Percentiles rank a stretch among this genome's conserved stretches.
These are phyloP conservation scores for Maudiozyma turicensis DNA, from an alignment of 805 yeast genomes.

Conservation along the genomic window DNA sequence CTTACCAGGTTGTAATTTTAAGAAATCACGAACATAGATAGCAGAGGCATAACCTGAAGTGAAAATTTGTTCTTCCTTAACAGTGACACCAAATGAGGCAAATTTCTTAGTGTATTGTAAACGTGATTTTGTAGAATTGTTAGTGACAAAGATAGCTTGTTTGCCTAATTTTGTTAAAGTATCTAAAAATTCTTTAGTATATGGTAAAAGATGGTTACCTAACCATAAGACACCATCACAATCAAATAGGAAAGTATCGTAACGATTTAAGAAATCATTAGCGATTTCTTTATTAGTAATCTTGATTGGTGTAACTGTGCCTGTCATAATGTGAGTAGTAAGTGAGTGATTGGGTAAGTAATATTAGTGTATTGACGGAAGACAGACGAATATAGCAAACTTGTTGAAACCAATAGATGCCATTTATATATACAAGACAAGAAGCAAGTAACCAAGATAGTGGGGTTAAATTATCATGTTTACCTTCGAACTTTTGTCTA, in stretches of 20 bases:
- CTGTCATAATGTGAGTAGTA: conserved; percentile 3
- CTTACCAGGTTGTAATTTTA: conserved; percentile 59
- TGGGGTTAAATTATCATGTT: too few species aligned
- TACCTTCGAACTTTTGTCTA: too few species aligned
- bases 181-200: conserved; percentile 64
- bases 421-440: too few species aligned
- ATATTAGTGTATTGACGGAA: neutral
- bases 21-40: conserved; percentile 66
- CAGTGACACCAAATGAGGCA: conserved; percentile 39
- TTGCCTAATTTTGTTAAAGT: conserved; percentile 47
- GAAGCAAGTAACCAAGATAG: too few species aligned
- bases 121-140: conserved; percentile 89
- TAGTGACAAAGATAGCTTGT: conserved; percentile 80
- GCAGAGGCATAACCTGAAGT: conserved; percentile 92
- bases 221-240: conserved; percentile 98
- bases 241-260: conserved; percentile 86
- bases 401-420: too few species aligned
- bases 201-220: conserved; percentile 73
- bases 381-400: neutral
- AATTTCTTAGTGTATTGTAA: conserved; percentile 68
- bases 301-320: conserved; percentile 33
- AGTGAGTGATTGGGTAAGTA: neutral
- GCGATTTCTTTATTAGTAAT: conserved; percentile 40
- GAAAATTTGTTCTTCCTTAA: conserved; percentile 61
- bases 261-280: conserved; percentile 44